A percentile compares a stretch with the other conserved stretches of the same genome.
Evolutionary conservation across 2,329 filamentous ascomycete genomes (phyloP).

Genomic region (Amauroascus verrucosus): DNA sequence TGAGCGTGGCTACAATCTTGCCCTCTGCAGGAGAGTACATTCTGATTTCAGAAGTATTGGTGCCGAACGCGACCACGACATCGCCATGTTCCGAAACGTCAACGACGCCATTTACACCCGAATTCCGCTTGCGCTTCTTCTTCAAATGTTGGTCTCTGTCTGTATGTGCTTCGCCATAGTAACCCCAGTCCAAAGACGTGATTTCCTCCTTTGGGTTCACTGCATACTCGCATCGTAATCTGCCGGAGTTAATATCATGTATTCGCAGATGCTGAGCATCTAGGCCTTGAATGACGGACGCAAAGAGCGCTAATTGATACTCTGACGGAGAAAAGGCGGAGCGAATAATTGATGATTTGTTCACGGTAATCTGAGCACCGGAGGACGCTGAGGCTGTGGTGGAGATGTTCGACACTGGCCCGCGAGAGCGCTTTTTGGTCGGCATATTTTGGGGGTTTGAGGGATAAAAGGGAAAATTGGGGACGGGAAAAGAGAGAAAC

Average conservation of each 20-base stretch:
- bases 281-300: conserved; percentile 44
- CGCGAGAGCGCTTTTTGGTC: conserved; percentile 36
- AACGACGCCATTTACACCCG: conserved; percentile 31
- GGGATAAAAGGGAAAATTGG: not conserved
- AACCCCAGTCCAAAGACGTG: conserved; percentile 45
- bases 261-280: conserved; percentile 44
- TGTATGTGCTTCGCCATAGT: conserved; percentile 28
- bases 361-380: conserved; percentile 29
- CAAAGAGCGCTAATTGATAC: conserved; percentile 44
- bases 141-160: conserved; percentile 34
- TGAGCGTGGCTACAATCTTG: conserved; percentile 36
- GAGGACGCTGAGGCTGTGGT: conserved; percentile 31
- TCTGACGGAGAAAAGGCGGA: conserved; percentile 43
- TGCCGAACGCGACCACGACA: conserved; percentile 42
- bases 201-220: conserved; percentile 38
- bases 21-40: conserved; percentile 43
- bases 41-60: conserved; percentile 40
- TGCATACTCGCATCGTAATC: conserved; percentile 42
- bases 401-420: conserved; percentile 36
- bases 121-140: conserved; percentile 44
- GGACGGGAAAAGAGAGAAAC: not conserved
- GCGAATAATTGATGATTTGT: conserved; percentile 40
- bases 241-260: conserved; percentile 42
- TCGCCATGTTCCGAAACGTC: conserved; percentile 30
- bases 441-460: conserved; percentile 35